Evolutionary conservation across 305 asterid species (phyloP).

Genomic region (Withania somnifera): DNA sequence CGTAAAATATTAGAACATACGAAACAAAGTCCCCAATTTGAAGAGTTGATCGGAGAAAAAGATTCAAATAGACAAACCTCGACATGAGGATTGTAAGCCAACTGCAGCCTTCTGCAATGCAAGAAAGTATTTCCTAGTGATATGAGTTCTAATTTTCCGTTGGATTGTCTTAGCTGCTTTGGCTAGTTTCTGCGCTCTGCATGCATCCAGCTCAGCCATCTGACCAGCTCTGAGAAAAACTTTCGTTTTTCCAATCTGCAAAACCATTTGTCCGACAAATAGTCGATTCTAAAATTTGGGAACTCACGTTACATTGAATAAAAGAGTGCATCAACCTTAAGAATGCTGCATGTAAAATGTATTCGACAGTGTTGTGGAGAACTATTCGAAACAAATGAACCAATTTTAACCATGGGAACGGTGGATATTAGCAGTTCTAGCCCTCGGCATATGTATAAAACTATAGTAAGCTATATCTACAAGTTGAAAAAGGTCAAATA

Average conservation of each 20-base stretch:
- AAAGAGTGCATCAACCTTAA: not conserved
- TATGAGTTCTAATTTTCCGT: constrained; percentile 61
- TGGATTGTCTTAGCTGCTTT: constrained; percentile 74
- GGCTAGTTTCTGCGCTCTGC: constrained; percentile 60
- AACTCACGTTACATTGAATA: not conserved
- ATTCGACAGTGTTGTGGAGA: not conserved
- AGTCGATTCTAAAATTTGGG: not conserved
- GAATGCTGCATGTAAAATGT: not conserved
- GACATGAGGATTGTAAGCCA: constrained; percentile 52
- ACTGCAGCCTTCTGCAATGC: constrained; percentile 66
- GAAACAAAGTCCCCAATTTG: not conserved
- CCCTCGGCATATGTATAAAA: too few relatives aligned
- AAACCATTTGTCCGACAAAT: not conserved
- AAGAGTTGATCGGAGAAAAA: not conserved
- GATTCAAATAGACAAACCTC: constrained; percentile 44
- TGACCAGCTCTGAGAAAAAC: constrained; percentile 95
- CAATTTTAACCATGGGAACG: not conserved
- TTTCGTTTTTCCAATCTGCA: constrained; percentile 85
- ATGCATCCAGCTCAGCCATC: constrained; percentile 94
- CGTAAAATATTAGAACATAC: not conserved
- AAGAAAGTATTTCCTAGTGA: constrained; percentile 58
- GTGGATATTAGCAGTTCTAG: too few relatives aligned
- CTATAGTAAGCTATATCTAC: not conserved
- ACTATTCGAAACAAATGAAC: not conserved
- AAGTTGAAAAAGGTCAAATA: constrained; percentile 6